Base-by-base conservation (phyloP, 768 basidiomycete genomes). In the Trametes villosa region DNA sequence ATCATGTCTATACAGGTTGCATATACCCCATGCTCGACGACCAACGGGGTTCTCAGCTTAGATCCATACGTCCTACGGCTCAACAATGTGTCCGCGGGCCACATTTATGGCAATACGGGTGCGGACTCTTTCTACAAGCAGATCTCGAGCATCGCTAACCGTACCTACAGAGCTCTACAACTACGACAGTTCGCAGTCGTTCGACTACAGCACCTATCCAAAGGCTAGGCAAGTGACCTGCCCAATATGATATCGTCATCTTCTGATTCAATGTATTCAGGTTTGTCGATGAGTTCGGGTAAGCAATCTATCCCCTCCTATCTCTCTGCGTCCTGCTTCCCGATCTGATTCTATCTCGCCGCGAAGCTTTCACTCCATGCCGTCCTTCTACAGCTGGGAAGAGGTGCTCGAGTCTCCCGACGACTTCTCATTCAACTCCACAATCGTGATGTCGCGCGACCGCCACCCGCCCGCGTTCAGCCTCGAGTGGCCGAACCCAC, bases 271-370 rank as follows among this genome's bases (percentile, higher is more conserved):
- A 8, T 18, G 9, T 6, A 40, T 79, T 8, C 31, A 51, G 84
- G 42, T 86, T 85, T 53, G 75, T 85, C 34, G 85, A 85, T 60
- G 84, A 86, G 64, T 85, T 86, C 53, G 83, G 84, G 79, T 82
- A 61, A 9, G 63, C 18, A 2, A 34, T 8, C 17, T 57, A 20
- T 18, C 9, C 27, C 45, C 56, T 38, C 4, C 15, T 11, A 4
- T 38, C 36, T 4, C 36, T 17, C 44, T 31, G 45, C 49, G 41
- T 26, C 9, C 9, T 27, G n/a, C 12, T 40, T 26, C 15, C 2
- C 44, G 26, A 26, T 26, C 24, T 45, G 22, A 45, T 13, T 26
- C 18, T 15, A 17, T 24, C 24, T 24, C 11, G 2, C 18, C n/a
- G 17, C 24, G 18, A 34, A 83, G 83, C 9, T 85, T 84, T 71